These are phyloP conservation scores for Gymnopilus junonius DNA, from an alignment of 768 basidiomycete species.

Conservation along the genomic window DNA sequence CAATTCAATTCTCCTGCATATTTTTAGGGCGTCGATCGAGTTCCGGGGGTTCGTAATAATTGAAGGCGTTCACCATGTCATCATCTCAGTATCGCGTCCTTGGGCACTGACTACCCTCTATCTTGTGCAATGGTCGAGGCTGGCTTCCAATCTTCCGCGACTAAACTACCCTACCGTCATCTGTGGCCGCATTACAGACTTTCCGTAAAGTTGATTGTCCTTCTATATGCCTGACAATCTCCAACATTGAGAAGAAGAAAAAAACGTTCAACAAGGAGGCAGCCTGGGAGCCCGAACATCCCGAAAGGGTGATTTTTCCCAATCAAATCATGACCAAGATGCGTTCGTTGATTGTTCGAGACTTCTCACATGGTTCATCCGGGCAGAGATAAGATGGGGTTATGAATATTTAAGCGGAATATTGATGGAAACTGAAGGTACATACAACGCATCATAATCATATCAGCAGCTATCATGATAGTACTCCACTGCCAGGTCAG, in stretches of 20 bases:
- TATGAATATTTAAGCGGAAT: background rate
- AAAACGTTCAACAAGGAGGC: too few relatives aligned
- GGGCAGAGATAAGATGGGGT: background rate
- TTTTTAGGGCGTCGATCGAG: background rate
- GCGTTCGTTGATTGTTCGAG: background rate
- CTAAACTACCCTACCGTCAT: too few relatives aligned
- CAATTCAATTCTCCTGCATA: background rate
- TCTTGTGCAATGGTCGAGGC: too few relatives aligned
- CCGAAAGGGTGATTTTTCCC: background rate
- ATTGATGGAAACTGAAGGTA: too few relatives aligned
- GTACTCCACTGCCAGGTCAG: too few relatives aligned
- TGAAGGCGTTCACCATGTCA: background rate
- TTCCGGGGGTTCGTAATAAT: background rate
- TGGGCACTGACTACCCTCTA: background rate
- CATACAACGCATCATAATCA: background rate
- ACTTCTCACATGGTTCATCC: background rate
- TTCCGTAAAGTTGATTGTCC: too few relatives aligned
- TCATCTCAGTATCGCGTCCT: background rate
- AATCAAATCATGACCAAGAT: background rate
- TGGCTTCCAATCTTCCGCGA: too few relatives aligned
- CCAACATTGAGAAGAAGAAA: too few relatives aligned
- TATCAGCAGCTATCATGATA: too few relatives aligned
- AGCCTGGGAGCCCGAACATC: background rate
- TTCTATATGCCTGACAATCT: too few relatives aligned
- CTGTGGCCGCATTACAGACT: too few relatives aligned